Percentiles rank a stretch among this genome's conserved stretches.
Evolutionary conservation across 2,329 filamentous ascomycete genomes (phyloP).

Genomic region (Aureobasidium sp.): DNA sequence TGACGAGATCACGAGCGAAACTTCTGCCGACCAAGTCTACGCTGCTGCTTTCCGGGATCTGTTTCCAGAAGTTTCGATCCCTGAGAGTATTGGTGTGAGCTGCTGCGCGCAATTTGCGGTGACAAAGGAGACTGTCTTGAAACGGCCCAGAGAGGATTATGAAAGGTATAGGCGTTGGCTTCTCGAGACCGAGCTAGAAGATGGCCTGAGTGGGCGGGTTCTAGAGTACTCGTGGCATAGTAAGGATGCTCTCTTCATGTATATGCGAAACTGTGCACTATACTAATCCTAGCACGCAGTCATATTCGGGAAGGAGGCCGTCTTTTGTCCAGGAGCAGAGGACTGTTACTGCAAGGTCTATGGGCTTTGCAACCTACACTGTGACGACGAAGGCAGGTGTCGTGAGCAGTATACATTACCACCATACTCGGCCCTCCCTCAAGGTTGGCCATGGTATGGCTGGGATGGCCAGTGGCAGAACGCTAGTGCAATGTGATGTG

Average conservation of each 20-base stretch:
- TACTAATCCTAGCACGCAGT: not conserved
- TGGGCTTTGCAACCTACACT: constrained; percentile 48
- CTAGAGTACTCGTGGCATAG: constrained; percentile 54
- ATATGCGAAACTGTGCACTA: not conserved
- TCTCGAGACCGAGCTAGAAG: constrained; percentile 36
- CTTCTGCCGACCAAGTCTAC: constrained; percentile 41
- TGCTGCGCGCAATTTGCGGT: constrained; percentile 51
- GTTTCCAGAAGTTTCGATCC: constrained; percentile 35
- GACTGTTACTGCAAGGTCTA: constrained; percentile 63
- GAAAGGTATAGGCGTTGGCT: constrained; percentile 43
- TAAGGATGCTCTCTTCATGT: not conserved
- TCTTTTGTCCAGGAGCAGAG: constrained; percentile 53
- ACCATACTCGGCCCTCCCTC: constrained; percentile 48
- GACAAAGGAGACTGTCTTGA: constrained; percentile 38
- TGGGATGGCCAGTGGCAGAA: constrained; percentile 37
- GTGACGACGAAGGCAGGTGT: constrained; percentile 40
- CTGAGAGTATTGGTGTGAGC: constrained; percentile 39
- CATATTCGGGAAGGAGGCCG: constrained; percentile 18
- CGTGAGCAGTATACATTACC: constrained; percentile 52
- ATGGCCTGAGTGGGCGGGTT: constrained; percentile 45
- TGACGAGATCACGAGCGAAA: constrained; percentile 34
- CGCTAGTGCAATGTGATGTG: not conserved
- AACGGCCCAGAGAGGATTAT: constrained; percentile 42
- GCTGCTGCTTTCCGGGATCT: constrained; percentile 42
- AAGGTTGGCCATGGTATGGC: constrained; percentile 53